Evolutionary conservation across 1,284 basidiomycete genomes (phyloP).

Genomic region (Trichosporon inkin): DNA sequence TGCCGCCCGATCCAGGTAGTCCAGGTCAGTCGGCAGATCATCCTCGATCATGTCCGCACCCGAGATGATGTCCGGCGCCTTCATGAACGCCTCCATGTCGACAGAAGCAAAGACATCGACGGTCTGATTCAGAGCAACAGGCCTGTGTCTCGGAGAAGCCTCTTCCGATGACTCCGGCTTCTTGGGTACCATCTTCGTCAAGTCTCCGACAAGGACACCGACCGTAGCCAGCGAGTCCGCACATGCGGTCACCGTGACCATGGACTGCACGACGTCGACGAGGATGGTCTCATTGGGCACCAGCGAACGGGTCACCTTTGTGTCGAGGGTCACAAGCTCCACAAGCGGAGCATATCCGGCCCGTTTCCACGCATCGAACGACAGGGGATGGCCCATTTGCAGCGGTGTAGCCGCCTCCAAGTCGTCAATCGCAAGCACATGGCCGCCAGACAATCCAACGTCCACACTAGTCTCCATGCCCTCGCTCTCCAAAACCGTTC

Average conservation of each 20-base stretch:
- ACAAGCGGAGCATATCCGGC: constrained; percentile 62
- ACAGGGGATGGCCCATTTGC: constrained; percentile 24
- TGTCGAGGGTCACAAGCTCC: constrained; percentile 57
- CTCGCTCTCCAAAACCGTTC: constrained; percentile 67
- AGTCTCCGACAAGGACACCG: constrained; percentile 38
- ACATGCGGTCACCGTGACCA: constrained; percentile 45
- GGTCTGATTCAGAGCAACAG: constrained; percentile 29
- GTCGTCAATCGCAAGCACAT: constrained; percentile 64
- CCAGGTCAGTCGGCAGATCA: constrained; percentile 80
- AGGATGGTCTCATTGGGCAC: constrained; percentile 25
- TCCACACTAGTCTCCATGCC: constrained; percentile 59
- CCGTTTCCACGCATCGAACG: constrained; percentile 60
- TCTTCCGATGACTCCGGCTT: constrained; percentile 13
- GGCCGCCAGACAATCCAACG: constrained; percentile 54
- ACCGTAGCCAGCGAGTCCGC: constrained; percentile 50
- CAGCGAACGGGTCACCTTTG: constrained; percentile 46
- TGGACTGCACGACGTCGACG: constrained; percentile 31
- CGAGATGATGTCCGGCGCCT: constrained; percentile 61
- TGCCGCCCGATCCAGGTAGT: constrained; percentile 73
- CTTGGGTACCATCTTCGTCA: constrained; percentile 31
- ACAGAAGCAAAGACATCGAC: constrained; percentile 61
- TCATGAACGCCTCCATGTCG: constrained; percentile 73
- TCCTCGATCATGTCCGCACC: constrained; percentile 85
- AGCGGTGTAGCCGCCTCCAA: constrained; percentile 40
- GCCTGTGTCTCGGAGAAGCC: not conserved